Conservation (phyloP, 164 flowering plant species). For the Vitis rupestris region DNA sequence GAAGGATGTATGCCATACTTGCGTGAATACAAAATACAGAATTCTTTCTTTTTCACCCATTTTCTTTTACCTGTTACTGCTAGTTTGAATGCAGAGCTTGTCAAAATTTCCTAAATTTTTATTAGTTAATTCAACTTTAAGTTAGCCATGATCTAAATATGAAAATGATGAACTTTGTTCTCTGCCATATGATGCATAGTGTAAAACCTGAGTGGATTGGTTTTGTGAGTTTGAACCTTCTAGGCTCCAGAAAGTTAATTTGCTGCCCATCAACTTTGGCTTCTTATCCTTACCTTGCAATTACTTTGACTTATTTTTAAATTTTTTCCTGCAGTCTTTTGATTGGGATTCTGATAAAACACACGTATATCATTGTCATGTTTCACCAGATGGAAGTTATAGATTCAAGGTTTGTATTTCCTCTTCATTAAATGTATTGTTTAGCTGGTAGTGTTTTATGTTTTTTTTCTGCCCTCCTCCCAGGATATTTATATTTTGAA, state of each 20-base stretch:
- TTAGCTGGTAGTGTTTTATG: not conserved
- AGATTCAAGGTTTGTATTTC: slow-evolving; percentile 48
- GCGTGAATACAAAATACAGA: too few relatives aligned
- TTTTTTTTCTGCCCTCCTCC: not conserved
- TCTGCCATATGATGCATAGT: too few relatives aligned
- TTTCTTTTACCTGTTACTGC: too few relatives aligned
- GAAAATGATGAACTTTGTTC: too few relatives aligned
- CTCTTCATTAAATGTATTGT: not conserved
- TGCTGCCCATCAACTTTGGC: not conserved
- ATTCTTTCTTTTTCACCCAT: too few relatives aligned
- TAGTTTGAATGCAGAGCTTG: too few relatives aligned
- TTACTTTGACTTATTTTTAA: not conserved
- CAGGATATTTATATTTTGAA: too few relatives aligned
- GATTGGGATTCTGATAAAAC: slow-evolving; percentile 50
- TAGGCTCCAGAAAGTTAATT: not conserved
- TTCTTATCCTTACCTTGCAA: not conserved
- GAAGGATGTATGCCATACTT: too few relatives aligned
- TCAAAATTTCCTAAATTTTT: too few relatives aligned
- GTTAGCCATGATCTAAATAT: too few relatives aligned
- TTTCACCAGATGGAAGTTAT: slow-evolving; percentile 37
- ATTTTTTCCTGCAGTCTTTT: slow-evolving; percentile 27
- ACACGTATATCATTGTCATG: slow-evolving; percentile 41
- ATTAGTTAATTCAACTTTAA: too few relatives aligned
- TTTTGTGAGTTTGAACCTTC: not conserved
- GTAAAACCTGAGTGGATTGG: not conserved